Evolutionary conservation across 2,329 filamentous ascomycete genomes (phyloP).

Genomic region (Mycosphaerelloides madeirae): DNA sequence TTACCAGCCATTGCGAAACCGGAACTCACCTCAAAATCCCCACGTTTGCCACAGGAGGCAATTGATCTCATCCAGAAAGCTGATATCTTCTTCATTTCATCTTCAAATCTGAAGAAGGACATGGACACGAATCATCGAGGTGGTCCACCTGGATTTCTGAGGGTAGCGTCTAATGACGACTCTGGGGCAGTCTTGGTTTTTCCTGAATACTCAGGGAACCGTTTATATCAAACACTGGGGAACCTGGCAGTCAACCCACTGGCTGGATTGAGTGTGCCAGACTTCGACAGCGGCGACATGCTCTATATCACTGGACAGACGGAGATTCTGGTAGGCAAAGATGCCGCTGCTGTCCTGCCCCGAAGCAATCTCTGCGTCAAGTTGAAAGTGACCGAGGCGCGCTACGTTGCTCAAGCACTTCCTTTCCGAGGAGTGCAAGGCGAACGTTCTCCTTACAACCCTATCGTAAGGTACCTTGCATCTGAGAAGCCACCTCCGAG

Average conservation of each 20-base stretch:
- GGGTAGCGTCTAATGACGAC: constrained; percentile 56
- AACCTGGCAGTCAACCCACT: constrained; percentile 65
- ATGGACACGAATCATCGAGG: constrained; percentile 87
- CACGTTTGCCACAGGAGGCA: constrained; percentile 51
- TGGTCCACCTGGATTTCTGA: constrained; percentile 67
- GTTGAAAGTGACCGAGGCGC: constrained; percentile 57
- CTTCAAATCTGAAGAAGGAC: constrained; percentile 53
- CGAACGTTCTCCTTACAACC: constrained; percentile 73
- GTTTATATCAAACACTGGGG: constrained; percentile 76
- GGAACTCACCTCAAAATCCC: constrained; percentile 44
- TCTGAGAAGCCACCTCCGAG: constrained; percentile 47
- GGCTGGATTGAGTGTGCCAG: constrained; percentile 67
- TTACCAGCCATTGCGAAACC: constrained; percentile 52
- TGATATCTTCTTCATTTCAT: constrained; percentile 76
- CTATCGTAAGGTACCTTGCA: constrained; percentile 60
- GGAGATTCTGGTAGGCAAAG: constrained; percentile 59
- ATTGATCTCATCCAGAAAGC: constrained; percentile 57
- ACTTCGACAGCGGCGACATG: constrained; percentile 67
- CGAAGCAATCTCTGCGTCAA: constrained; percentile 69
- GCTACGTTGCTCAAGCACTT: constrained; percentile 61
- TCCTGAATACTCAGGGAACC: constrained; percentile 81
- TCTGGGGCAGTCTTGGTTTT: constrained; percentile 57
- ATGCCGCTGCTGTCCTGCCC: constrained; percentile 60
- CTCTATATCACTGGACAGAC: constrained; percentile 69
- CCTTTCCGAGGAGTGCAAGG: constrained; percentile 60